phyloP scores from a whole-genome alignment of 129 eudicot species.

The Saposhnikovia divaricata region DNA sequence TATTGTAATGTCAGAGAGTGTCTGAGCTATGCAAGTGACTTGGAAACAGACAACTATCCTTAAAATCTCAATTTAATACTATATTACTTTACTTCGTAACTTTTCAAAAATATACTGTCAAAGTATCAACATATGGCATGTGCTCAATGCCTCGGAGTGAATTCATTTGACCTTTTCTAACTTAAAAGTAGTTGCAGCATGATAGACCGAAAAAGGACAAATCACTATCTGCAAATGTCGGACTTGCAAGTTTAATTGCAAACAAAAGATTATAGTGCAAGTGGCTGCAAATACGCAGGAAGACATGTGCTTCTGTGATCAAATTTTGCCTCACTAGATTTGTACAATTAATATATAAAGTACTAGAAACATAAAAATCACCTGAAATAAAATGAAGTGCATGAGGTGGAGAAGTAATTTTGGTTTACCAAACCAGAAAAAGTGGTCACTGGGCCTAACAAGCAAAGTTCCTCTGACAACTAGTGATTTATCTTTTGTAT shows the following conservation, averaged over 20 bases:
- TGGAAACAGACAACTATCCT: background rate
- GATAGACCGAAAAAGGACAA: background rate
- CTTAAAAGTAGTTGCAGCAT: background rate
- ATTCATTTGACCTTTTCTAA: background rate
- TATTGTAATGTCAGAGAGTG: background rate
- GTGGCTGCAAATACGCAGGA: background rate
- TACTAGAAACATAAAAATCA: background rate
- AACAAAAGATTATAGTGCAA: background rate
- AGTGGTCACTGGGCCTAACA: conserved; percentile 47
- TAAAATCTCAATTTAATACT: background rate
- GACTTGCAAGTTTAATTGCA: background rate
- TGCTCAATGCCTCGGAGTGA: background rate
- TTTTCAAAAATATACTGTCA: background rate
- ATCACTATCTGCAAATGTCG: background rate
- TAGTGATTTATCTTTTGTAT: conserved; percentile 36
- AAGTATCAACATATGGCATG: background rate
- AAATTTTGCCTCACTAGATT: background rate
- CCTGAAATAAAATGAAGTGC: conserved; percentile 56
- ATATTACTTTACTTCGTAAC: background rate
- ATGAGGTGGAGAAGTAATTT: conserved; percentile 48
- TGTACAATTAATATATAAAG: background rate
- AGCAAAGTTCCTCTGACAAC: conserved; percentile 46
- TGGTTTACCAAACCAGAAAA: conserved; percentile 52
- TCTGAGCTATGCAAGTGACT: background rate
- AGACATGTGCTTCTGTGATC: background rate